phyloP scores from a whole-genome alignment of 768 basidiomycete genomes.

The Heimioporus sp. region DNA sequence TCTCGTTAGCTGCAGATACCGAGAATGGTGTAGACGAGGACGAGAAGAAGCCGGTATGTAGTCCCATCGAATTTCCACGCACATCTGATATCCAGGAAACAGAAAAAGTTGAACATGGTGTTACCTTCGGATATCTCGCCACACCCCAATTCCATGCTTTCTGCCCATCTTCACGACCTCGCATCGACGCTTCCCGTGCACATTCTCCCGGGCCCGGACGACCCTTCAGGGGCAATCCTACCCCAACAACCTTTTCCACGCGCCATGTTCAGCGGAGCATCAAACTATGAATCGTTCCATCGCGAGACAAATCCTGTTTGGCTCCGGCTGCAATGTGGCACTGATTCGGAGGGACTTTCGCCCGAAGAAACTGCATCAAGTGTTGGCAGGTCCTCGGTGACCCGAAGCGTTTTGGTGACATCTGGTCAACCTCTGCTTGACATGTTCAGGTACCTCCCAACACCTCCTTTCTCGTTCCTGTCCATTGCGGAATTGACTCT shows the following conservation, averaged over 20 bases:
- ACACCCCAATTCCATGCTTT: slow-evolving; percentile 70
- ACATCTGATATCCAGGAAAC: slow-evolving; percentile 13
- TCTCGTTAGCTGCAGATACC: slow-evolving; percentile 47
- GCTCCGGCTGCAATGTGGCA: slow-evolving; percentile 57
- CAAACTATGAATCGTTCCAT: slow-evolving; percentile 58
- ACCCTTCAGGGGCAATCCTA: slow-evolving; percentile 85
- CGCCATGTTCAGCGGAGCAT: slow-evolving; percentile 77
- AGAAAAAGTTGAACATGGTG: slow-evolving; percentile 69
- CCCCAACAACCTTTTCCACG: slow-evolving; percentile 93
- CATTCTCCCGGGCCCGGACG: slow-evolving; percentile 81
- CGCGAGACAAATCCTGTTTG: slow-evolving; percentile 92
- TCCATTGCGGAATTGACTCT: slow-evolving; percentile 77
- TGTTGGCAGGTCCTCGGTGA: slow-evolving; percentile 21
- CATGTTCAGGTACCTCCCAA: slow-evolving; percentile 87
- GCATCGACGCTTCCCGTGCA: slow-evolving; percentile 79
- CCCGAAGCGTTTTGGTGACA: slow-evolving; percentile 71
- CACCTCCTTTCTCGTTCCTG: slow-evolving; percentile 68
- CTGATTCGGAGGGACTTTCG: slow-evolving; percentile 26
- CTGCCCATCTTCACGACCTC: slow-evolving; percentile 72
- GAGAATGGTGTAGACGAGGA: slow-evolving; percentile 37
- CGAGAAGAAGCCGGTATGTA: slow-evolving; percentile 57
- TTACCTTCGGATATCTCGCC: slow-evolving; percentile 57
- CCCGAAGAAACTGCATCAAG: slow-evolving; percentile 2
- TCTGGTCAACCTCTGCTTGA: slow-evolving; percentile 95
- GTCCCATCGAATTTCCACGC: neutral